A percentile compares a stretch with the other conserved stretches of the same genome.
These are phyloP conservation scores for Mucuna pruriens DNA, from an alignment of 306 rosid genomes.

Conservation along the genomic window DNA sequence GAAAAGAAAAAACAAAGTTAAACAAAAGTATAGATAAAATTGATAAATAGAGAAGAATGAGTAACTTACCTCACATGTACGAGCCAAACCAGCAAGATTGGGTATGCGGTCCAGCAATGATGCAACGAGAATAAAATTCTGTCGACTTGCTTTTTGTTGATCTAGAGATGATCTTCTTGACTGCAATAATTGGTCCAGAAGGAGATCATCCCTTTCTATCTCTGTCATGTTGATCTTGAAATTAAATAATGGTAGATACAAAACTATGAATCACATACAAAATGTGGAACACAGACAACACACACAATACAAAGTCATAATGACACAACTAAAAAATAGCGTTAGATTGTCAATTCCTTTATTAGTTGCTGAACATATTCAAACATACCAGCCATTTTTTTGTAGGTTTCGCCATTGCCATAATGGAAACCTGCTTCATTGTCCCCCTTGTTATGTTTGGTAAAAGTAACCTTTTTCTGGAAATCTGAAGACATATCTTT, in stretches of 20 bases:
- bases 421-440: slow-evolving; percentile 44
- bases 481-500: slow-evolving; percentile 73
- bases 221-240: slow-evolving; percentile 57
- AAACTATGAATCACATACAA: slow-evolving; percentile 3
- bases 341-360: not conserved
- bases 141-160: slow-evolving; percentile 63
- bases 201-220: slow-evolving; percentile 84
- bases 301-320: not conserved
- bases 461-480: slow-evolving; percentile 85
- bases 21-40: slow-evolving; percentile 1
- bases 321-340: not conserved
- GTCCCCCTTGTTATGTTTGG: slow-evolving; percentile 64
- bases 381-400: slow-evolving; percentile 66
- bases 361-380: slow-evolving; percentile 4
- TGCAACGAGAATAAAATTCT: slow-evolving; percentile 74
- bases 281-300: not conserved
- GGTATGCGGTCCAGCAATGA: slow-evolving; percentile 97
- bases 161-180: slow-evolving; percentile 72
- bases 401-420: slow-evolving; percentile 62
- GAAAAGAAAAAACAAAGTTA: not conserved
- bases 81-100: slow-evolving; percentile 94
- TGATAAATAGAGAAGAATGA: slow-evolving; percentile 14
- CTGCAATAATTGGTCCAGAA: slow-evolving; percentile 71
- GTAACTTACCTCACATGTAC: slow-evolving; percentile 87
- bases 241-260: slow-evolving; percentile 23